phyloP scores from a whole-genome alignment of 179 eudicot species.

The Heliamphora pulchella region DNA sequence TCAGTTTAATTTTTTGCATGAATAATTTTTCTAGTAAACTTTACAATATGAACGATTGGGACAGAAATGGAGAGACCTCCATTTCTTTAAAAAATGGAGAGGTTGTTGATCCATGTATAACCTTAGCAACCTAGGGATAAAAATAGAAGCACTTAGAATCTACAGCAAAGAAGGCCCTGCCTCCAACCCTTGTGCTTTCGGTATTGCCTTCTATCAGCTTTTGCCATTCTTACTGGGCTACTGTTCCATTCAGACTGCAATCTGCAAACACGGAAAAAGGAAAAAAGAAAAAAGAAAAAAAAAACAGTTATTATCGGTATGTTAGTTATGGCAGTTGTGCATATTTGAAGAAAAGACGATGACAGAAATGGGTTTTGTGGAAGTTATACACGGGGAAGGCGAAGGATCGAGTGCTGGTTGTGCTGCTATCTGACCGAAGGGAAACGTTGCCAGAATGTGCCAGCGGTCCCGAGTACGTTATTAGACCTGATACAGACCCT shows the following conservation, averaged over 20 bases:
- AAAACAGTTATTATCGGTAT: neutral
- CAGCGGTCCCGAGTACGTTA: constrained; percentile 48
- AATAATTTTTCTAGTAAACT: too few relatives aligned
- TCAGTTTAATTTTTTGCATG: too few relatives aligned
- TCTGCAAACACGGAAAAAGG: constrained; percentile 35
- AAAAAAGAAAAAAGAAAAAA: too few relatives aligned
- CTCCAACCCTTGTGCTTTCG: constrained; percentile 62
- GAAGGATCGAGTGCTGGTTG: constrained; percentile 80
- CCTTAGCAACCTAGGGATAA: constrained; percentile 19
- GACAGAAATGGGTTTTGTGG: neutral
- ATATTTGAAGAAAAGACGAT: constrained; percentile 9
- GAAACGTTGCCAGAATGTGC: constrained; percentile 58
- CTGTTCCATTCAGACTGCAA: constrained; percentile 72
- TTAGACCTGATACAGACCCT: constrained; percentile 40
- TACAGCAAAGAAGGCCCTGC: constrained; percentile 67
- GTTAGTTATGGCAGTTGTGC: neutral
- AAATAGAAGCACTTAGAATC: constrained; percentile 49
- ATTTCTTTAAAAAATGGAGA: constrained; percentile 15
- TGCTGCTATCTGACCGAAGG: constrained; percentile 79
- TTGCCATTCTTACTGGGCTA: constrained; percentile 92
- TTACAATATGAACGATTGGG: too few relatives aligned
- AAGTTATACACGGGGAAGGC: constrained; percentile 83
- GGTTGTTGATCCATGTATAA: constrained; percentile 19
- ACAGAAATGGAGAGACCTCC: too few relatives aligned
- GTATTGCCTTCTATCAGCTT: constrained; percentile 51